Evolutionary conservation across 441 rosid genomes (phyloP).

Genomic region (Manihot esculenta): DNA sequence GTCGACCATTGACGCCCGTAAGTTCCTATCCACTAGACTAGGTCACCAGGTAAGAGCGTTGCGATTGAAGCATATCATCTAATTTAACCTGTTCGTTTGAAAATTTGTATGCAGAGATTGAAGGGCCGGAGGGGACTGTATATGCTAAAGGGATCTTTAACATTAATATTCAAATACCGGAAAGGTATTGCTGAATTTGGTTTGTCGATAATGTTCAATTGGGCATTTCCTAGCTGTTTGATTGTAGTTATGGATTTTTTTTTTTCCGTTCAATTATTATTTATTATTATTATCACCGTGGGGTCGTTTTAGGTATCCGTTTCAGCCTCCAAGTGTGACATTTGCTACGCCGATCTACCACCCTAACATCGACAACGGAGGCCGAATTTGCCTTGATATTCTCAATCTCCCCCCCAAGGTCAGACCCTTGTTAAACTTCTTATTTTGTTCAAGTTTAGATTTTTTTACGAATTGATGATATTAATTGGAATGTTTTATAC

Average conservation of each 20-base stretch:
- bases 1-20: constrained; percentile 67
- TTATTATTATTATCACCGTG: neutral
- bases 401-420: constrained; percentile 92
- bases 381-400: constrained; percentile 90
- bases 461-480: neutral
- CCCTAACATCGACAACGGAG: constrained; percentile 77
- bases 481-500: neutral
- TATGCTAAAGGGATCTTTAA: constrained; percentile 66
- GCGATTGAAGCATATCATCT: neutral
- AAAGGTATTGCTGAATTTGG: constrained; percentile 40
- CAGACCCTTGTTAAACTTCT: neutral
- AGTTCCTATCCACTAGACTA: neutral
- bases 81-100: neutral
- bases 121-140: constrained; percentile 74
- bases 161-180: constrained; percentile 72
- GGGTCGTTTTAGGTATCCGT: constrained; percentile 54
- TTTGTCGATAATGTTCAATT: neutral
- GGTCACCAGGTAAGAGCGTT: neutral
- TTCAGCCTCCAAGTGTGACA: constrained; percentile 79
- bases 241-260: neutral
- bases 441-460: neutral
- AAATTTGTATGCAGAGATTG: constrained; percentile 39
- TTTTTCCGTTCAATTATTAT: neutral
- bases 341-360: constrained; percentile 77
- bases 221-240: neutral